A percentile compares a stretch with the other conserved stretches of the same genome.
Evolutionary conservation across 805 yeast genomes (phyloP).

Genomic region (Hanseniaspora mollemarum): DNA sequence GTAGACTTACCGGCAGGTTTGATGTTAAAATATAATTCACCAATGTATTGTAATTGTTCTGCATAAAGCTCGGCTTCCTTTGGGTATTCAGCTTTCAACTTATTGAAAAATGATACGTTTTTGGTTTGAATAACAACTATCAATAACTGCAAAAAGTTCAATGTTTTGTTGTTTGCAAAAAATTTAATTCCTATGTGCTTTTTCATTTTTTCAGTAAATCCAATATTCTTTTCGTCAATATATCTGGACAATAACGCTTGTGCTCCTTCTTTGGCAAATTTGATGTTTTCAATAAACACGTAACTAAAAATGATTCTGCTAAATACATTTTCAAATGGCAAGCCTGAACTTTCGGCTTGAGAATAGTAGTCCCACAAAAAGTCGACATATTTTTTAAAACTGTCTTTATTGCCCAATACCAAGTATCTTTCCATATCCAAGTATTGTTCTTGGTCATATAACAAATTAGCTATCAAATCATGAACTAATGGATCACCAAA

Average conservation of each 20-base stretch:
- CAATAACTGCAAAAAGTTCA: constrained; percentile 62
- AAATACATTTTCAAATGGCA: constrained; percentile 25
- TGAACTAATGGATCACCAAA: constrained; percentile 71
- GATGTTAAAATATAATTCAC: constrained; percentile 52
- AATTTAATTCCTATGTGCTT: constrained; percentile 30
- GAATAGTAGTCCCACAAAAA: constrained; percentile 38
- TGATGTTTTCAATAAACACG: constrained; percentile 52
- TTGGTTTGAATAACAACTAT: constrained; percentile 46
- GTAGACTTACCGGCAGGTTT: constrained; percentile 34
- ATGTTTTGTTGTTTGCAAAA: constrained; percentile 36
- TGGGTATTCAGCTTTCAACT: constrained; percentile 42
- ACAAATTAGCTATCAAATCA: constrained; percentile 58
- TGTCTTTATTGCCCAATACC: constrained; percentile 51
- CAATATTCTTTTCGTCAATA: constrained; percentile 21
- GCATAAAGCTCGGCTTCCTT: constrained; percentile 22
- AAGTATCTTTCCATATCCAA: constrained; percentile 66
- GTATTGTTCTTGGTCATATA: constrained; percentile 40
- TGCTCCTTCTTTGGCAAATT: constrained; percentile 41
- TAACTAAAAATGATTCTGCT: constrained; percentile 66
- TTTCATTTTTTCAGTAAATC: constrained; percentile 24
- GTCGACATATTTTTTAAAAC: constrained; percentile 39
- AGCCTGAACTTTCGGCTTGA: constrained; percentile 23
- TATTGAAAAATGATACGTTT: constrained; percentile 42
- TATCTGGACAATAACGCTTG: constrained; percentile 31
- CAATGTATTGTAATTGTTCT: constrained; percentile 45